Conservation (phyloP, 441 rosid genomes). For the Syzygium syzygioides region DNA sequence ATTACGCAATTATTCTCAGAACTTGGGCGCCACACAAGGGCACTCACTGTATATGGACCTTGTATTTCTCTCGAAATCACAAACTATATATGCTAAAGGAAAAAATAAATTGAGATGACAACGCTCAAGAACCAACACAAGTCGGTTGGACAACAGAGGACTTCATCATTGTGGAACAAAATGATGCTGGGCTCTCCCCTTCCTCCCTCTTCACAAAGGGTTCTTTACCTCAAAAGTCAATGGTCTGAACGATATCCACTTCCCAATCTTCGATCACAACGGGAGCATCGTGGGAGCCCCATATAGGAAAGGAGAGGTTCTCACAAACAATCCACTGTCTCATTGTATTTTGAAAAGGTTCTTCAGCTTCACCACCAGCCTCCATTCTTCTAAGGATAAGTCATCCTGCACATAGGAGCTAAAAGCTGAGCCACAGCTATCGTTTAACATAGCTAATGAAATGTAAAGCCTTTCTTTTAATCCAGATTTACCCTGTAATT, state of each 20-base stretch:
- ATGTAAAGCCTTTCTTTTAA: not conserved
- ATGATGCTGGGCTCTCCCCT: not conserved
- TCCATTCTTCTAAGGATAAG: conserved; percentile 60
- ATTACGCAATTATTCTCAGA: not conserved
- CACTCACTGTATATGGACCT: not conserved
- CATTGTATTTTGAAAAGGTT: conserved; percentile 53
- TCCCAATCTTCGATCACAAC: not conserved
- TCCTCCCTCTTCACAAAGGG: not conserved
- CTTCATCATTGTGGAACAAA: not conserved
- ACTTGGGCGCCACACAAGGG: not conserved
- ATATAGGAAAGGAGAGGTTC: not conserved
- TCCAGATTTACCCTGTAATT: conserved; percentile 68
- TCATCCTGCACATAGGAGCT: conserved; percentile 48
- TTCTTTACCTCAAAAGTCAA: not conserved
- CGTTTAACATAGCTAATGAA: not conserved
- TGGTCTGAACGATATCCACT: not conserved
- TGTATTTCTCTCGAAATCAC: not conserved
- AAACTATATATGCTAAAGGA: not conserved
- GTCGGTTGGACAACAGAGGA: not conserved
- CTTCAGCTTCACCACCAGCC: conserved; percentile 72
- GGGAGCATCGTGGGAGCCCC: not conserved
- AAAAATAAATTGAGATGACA: not conserved
- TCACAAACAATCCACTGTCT: conserved; percentile 3
- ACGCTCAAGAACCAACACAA: not conserved
- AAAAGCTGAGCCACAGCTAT: not conserved